These are phyloP conservation scores for Saxispiralis lemnorum DNA, from an alignment of 495 filamentous ascomycete species.

Conservation along the genomic window DNA sequence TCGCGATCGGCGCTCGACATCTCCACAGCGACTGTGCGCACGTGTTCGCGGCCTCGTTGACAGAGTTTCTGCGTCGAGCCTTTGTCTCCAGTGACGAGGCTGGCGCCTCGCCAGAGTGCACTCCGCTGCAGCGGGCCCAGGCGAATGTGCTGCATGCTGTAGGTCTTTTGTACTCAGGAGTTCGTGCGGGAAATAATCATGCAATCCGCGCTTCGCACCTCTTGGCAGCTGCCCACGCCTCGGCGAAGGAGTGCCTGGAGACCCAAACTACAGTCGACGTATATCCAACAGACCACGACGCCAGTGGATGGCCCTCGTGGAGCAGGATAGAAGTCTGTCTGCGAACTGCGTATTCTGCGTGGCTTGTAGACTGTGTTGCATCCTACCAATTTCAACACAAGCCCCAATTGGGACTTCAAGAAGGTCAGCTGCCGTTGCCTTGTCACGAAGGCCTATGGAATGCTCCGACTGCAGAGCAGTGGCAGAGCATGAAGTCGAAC, in stretches of 20 bases:
- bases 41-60: neutral
- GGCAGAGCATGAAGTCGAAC: conserved; percentile 21
- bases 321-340: conserved; percentile 24
- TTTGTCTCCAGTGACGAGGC: too few species aligned
- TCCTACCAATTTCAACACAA: too few species aligned
- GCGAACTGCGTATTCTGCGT: conserved; percentile 29
- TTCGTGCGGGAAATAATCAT: too few species aligned
- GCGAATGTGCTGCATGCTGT: too few species aligned
- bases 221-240: neutral
- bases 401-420: conserved; percentile 26
- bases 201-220: too few species aligned
- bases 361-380: too few species aligned
- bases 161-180: too few species aligned
- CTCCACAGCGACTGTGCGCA: neutral
- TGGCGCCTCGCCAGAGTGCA: too few species aligned
- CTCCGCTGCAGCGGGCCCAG: too few species aligned
- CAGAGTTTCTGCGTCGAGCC: too few species aligned
- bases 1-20: conserved; percentile 31
- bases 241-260: neutral
- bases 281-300: neutral
- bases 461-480: conserved; percentile 23
- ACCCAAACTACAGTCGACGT: neutral
- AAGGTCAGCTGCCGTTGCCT: conserved; percentile 29
- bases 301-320: conserved; percentile 15
- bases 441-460: conserved; percentile 33